Conservation (phyloP, 2,329 filamentous ascomycete genomes). For the Pseudonectria foliicola region DNA sequence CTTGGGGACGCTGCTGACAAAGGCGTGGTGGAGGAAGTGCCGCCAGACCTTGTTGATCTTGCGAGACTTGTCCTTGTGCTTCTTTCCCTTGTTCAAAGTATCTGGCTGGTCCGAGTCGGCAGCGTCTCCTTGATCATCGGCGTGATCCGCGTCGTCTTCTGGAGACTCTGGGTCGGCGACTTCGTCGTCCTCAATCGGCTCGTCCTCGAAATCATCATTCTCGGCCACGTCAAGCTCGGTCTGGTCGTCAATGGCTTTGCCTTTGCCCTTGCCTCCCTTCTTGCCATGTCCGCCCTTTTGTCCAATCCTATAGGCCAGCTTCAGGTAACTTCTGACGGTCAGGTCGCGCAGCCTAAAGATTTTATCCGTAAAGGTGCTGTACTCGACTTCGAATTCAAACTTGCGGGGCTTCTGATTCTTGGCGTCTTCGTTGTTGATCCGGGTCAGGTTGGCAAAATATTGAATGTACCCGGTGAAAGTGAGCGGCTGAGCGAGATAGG, state of each 20-base stretch:
- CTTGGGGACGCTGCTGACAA: slow-evolving; percentile 64
- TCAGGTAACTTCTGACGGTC: slow-evolving; percentile 74
- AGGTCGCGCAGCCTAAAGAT: slow-evolving; percentile 72
- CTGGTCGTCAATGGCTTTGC: slow-evolving; percentile 17
- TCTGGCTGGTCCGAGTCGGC: slow-evolving; percentile 31
- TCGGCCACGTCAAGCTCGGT: slow-evolving; percentile 23
- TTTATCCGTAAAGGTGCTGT: slow-evolving; percentile 72
- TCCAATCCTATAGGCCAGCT: slow-evolving; percentile 74
- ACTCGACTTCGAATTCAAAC: slow-evolving; percentile 76
- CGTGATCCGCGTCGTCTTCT: slow-evolving; percentile 14
- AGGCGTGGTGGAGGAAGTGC: slow-evolving; percentile 70
- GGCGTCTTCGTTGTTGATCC: slow-evolving; percentile 66
- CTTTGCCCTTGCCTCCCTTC: slow-evolving; percentile 9
- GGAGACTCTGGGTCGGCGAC: too few relatives aligned
- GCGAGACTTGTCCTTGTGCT: slow-evolving; percentile 43
- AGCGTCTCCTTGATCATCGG: slow-evolving; percentile 20
- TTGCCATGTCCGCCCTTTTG: slow-evolving; percentile 14
- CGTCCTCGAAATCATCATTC: slow-evolving; percentile 12
- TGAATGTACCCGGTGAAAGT: slow-evolving; percentile 77
- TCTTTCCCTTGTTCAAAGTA: slow-evolving; percentile 37
- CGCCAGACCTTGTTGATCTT: slow-evolving; percentile 64
- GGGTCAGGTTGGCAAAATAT: slow-evolving; percentile 90
- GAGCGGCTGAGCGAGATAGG: slow-evolving; percentile 78
- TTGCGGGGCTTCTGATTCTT: slow-evolving; percentile 50
- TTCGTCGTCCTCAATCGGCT: slow-evolving; percentile 20